Base-by-base conservation (phyloP, 1,139 yeast genomes). In the Kodamaea fungicola region DNA sequence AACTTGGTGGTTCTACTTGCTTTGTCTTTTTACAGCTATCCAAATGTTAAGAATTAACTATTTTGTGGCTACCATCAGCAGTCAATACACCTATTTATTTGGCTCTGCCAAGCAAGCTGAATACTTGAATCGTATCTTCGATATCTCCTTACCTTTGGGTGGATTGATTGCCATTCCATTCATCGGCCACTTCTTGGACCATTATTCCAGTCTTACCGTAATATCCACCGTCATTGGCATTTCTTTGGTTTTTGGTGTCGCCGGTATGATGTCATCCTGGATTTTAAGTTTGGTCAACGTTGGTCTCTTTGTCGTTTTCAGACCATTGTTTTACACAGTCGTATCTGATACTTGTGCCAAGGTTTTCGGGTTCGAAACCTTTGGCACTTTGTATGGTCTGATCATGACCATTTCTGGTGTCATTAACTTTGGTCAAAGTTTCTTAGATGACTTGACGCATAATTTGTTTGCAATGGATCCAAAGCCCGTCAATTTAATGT, bases 281-380 rank as follows among this genome's bases (percentile, higher is more conserved):
- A 30, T 40, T 19, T 39, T 58, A 8, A 74, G 69, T 4, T 33
- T 68, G 8, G 28, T 65, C 30, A 66, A 68, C 37, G 61, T 70
- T 7, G 51, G 60, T 35, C 40, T 70, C 7, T 70, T 70, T 48
- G 74, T 67, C 27, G 64, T 61, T 16, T 70, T 62, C 52, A 55
- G 76, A 41, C 75, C 76, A 9, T 64, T 69, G 38, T 70, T 67
- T 51, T 70, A 70, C 47, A 69, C 76, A 9, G 60, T 70, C 3
- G 59, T 70, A 16, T 62, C 71, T 7, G 76, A 70, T 42, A 61
- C 64, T 40, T 70, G 74, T 47, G 75, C 75, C 34, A 70, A 70
- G 46, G 74, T 70, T 24, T 70, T 70, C 52, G 76, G 76, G 7
- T 70, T 69, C 42, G 74, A 69, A 41, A 70, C 74, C 9, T 70